Evolutionary conservation across 202 grass and related monocot species (phyloP).

Genomic region (Elaeis oleifera): DNA sequence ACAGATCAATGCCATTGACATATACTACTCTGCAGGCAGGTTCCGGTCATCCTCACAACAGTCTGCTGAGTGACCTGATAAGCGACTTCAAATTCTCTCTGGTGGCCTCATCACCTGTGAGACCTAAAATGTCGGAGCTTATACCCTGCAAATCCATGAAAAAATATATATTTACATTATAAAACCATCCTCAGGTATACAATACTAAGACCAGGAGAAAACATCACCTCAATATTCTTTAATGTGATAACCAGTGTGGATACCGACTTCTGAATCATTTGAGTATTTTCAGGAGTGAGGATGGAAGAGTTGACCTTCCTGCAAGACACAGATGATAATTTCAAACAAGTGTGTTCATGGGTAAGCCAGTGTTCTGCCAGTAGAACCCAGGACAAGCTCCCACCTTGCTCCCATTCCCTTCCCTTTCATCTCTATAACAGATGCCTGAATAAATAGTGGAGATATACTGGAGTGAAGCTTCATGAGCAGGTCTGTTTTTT

Average conservation of each 20-base stretch:
- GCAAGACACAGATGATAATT: constrained; percentile 7
- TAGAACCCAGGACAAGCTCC: no score
- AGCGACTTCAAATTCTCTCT: constrained; percentile 75
- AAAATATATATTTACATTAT: no score
- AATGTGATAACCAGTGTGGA: constrained; percentile 89
- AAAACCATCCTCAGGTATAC: neutral
- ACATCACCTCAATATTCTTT: constrained; percentile 77
- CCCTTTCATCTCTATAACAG: no score
- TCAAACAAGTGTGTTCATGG: no score
- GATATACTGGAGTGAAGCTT: no score
- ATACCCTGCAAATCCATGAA: constrained; percentile 48
- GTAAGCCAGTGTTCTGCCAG: no score
- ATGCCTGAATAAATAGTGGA: no score
- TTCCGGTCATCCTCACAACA: constrained; percentile 45
- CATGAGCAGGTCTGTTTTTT: no score
- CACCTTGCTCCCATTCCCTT: no score
- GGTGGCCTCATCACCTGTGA: constrained; percentile 78
- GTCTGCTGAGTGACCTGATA: constrained; percentile 95
- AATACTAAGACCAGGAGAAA: neutral
- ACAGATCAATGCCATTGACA: no score
- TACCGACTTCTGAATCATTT: constrained; percentile 81
- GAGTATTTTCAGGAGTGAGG: constrained; percentile 67
- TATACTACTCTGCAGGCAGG: neutral
- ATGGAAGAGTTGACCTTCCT: constrained; percentile 71
- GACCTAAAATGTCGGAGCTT: constrained; percentile 84